Evolutionary conservation across 2,329 filamentous ascomycete genomes (phyloP), one percentile per base, ranked within the genome.

Genomic region (Chrysosporium queenslandicum): DNA sequence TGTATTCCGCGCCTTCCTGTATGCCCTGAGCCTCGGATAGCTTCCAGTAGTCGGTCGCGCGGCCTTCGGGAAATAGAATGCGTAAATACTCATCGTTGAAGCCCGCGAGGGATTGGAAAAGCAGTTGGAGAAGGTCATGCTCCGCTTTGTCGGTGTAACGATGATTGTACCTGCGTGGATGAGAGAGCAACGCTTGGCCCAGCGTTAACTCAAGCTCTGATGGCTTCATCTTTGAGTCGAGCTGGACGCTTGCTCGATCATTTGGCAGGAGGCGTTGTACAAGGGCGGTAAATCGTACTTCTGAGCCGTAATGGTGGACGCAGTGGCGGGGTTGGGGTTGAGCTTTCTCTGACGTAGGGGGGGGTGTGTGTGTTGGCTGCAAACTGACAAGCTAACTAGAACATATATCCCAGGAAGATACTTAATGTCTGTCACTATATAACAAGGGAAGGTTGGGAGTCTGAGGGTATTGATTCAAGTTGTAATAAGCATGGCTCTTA

Each of bases 1-100:
- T 92, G 66, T 97, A 98, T 68, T 98, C 94, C 29, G 91, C 88
- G 9, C 92, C 91, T 64, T 95, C 89, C 53, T 88, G 77, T n/a
- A 87, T 87, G 16, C 90, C 91, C 66, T 98, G 94, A 14, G 90
- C 90, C 61, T 87, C 83, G 56, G 85, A 80, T 36, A 98, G 75
- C 68, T 86, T 92, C 78, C 90, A 85, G 41, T 74, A 71, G 36
- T 75, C 76, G 42, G 72, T 73, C 7, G 84, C 79, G 37, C 77
- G 77, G 11, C 88, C 87, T 37, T 84, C 75, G 0, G 89, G 89
- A 64, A 98, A 98, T 62, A 98, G 80, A 16, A 88, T 77, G 46
- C 77, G 75, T 64, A 97, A 75, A 63, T 90, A 83, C 57, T 90
- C 83, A 53, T 79, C 73, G 55, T 82, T 82, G 57, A 86, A 82